These are phyloP conservation scores for Paracoccidioides brasiliensis DNA, from an alignment of 2,329 filamentous ascomycete genomes.

Conservation along the genomic window DNA sequence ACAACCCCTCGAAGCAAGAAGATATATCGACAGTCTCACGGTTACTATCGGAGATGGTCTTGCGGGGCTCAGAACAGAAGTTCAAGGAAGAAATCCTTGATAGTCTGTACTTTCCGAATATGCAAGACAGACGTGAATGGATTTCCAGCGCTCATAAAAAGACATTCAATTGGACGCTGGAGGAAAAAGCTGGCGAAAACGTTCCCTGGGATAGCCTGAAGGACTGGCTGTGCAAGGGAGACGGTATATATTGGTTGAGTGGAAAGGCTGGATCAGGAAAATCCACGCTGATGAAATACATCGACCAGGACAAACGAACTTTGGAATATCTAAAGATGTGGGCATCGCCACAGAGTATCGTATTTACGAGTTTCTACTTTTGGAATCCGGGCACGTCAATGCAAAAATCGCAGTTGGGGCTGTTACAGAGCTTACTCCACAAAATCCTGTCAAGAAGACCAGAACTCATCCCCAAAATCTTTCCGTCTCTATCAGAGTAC, in stretches of 20 bases:
- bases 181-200: neutral
- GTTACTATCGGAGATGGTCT: neutral
- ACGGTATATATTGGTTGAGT: slow-evolving; percentile 26
- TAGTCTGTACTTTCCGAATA: neutral
- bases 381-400: slow-evolving; percentile 28
- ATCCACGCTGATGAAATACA: slow-evolving; percentile 36
- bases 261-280: slow-evolving; percentile 38
- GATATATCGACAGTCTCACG: neutral
- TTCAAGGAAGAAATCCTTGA: neutral
- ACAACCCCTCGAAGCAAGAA: neutral
- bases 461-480: slow-evolving; percentile 17
- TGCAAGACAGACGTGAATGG: slow-evolving; percentile 5
- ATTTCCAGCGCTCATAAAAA: slow-evolving; percentile 8
- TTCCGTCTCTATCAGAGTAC: slow-evolving; percentile 3
- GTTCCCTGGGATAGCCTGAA: neutral
- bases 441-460: slow-evolving; percentile 21
- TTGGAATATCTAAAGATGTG: slow-evolving; percentile 21
- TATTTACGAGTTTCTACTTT: slow-evolving; percentile 30
- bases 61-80: neutral
- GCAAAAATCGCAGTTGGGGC: slow-evolving; percentile 31
- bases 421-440: slow-evolving; percentile 27
- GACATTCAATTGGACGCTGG: slow-evolving; percentile 13
- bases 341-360: slow-evolving; percentile 18
- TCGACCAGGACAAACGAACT: slow-evolving; percentile 20
- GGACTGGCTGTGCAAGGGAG: slow-evolving; percentile 15